Conservation (phyloP, 768 basidiomycete genomes). For the Russula sp. region DNA sequence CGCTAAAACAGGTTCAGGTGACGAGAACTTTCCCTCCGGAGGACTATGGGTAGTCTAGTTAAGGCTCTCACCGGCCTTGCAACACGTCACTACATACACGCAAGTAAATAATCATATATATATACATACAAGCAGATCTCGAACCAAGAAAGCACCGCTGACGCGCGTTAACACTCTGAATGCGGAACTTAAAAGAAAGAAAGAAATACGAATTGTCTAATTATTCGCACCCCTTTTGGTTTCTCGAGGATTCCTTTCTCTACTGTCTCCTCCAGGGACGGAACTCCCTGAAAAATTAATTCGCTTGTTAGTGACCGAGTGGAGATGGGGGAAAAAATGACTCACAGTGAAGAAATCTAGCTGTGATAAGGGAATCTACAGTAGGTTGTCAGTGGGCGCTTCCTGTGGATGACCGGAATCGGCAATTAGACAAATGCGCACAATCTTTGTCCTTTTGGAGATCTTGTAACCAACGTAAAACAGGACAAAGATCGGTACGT, state of each 20-base stretch:
- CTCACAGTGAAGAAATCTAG: constrained; percentile 29
- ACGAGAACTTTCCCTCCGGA: no score
- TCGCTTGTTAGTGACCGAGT: not conserved
- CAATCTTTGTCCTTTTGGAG: constrained; percentile 27
- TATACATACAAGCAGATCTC: no score
- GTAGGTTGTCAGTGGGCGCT: not conserved
- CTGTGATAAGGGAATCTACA: constrained; percentile 14
- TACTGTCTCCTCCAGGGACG: constrained; percentile 27
- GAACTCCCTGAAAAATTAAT: constrained; percentile 17
- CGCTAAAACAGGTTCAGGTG: no score
- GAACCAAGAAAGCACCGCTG: no score
- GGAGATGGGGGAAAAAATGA: not conserved
- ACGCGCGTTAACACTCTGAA: no score
- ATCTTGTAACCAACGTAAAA: constrained; percentile 28
- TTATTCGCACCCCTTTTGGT: constrained; percentile 1
- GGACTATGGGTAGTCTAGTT: no score
- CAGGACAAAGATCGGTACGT: constrained; percentile 25
- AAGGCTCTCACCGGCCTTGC: no score
- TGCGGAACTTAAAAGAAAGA: no score
- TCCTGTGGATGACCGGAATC: not conserved
- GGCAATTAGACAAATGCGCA: constrained; percentile 2
- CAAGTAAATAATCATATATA: no score
- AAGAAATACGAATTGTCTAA: constrained; percentile 16
- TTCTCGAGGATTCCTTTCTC: constrained; percentile 17
- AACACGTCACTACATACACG: no score